phyloP scores from a whole-genome alignment of 2,329 filamentous ascomycete species.

The Dothideomycetes sp. region DNA sequence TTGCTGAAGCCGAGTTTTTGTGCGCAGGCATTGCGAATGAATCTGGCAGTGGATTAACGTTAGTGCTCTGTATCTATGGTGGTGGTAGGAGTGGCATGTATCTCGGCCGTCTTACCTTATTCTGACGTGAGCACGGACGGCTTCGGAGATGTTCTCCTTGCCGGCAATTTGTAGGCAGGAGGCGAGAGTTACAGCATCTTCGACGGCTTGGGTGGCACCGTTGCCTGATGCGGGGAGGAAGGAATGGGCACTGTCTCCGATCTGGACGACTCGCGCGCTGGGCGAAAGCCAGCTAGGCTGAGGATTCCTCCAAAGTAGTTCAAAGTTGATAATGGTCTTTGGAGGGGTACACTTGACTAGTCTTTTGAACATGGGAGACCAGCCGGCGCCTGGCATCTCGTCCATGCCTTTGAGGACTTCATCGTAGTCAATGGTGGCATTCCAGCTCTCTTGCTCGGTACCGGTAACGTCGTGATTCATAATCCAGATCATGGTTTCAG shows the following conservation, averaged over 20 bases:
- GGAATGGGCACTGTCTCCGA: slow-evolving; percentile 34
- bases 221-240: slow-evolving; percentile 35
- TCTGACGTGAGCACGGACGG: slow-evolving; percentile 29
- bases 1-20: slow-evolving; percentile 39
- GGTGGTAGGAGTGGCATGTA: not conserved
- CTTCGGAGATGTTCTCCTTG: slow-evolving; percentile 25
- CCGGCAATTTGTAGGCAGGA: slow-evolving; percentile 35
- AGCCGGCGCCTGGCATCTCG: slow-evolving; percentile 30
- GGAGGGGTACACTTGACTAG: slow-evolving; percentile 32
- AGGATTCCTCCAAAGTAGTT: slow-evolving; percentile 31
- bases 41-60: slow-evolving; percentile 19
- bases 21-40: slow-evolving; percentile 36
- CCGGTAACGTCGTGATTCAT: slow-evolving; percentile 38
- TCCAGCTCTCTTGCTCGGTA: slow-evolving; percentile 35
- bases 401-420: slow-evolving; percentile 36
- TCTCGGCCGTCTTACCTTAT: slow-evolving; percentile 33
- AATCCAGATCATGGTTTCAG: slow-evolving; percentile 39
- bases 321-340: slow-evolving; percentile 38
- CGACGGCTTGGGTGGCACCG: slow-evolving; percentile 37
- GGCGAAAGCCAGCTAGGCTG: slow-evolving; percentile 34
- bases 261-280: slow-evolving; percentile 30
- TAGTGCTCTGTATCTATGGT: slow-evolving; percentile 4
- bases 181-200: slow-evolving; percentile 34
- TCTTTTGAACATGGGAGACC: slow-evolving; percentile 34
- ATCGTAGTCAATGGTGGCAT: slow-evolving; percentile 33